Evolutionary conservation across 148 eudicot genomes (phyloP), one percentile per base, ranked within the genome.

Genomic region (Diospyros lotus): DNA sequence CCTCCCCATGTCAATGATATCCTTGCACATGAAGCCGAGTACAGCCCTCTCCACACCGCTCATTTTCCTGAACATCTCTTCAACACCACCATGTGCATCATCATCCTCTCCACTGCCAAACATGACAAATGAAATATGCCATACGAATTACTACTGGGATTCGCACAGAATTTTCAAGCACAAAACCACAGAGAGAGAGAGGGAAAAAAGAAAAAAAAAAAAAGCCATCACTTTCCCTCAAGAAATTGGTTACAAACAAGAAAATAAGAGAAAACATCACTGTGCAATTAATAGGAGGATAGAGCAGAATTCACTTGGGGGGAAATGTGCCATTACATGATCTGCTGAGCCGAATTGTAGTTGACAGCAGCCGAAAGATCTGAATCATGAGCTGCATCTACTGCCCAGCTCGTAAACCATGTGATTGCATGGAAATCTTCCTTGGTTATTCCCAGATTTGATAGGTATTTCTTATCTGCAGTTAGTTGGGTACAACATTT

Each of bases 371-470:
- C 73, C 60, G 80, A 78, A 75, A 87, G 71, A 46, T 73, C 88
- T 41, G 93, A 86, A 69, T 88, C 82, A 80, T 92, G 98, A 77
- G 92, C 93, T 66, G 92, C 97, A 82, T 92, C 98, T 61, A 94
- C 98, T 59, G 96, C 96, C 98, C 98, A 94, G 83, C 98, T 94
- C 58, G 98, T 94, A 80, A 94, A 87, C 97, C 96, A 94, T 65
- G 96, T 86, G n/a, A 94, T 80, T 39, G 93, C 93, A 80, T 92
- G 91, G 79, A 94, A 94, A 42, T 90, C 89, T 41, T 89, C 92
- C 80, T 80, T 89, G 73, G 52, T 81, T 75, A 94, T 77, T 53
- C 93, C 96, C 65, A 89, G 65, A 65, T 83, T 79, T 61, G 65
- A 66, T 41, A 94, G 48, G 74, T 83, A 90, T 72, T 62, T 52